Conservation (phyloP, 371 early-diverging fungal genomes). For the Apophysomyces variabilis region DNA sequence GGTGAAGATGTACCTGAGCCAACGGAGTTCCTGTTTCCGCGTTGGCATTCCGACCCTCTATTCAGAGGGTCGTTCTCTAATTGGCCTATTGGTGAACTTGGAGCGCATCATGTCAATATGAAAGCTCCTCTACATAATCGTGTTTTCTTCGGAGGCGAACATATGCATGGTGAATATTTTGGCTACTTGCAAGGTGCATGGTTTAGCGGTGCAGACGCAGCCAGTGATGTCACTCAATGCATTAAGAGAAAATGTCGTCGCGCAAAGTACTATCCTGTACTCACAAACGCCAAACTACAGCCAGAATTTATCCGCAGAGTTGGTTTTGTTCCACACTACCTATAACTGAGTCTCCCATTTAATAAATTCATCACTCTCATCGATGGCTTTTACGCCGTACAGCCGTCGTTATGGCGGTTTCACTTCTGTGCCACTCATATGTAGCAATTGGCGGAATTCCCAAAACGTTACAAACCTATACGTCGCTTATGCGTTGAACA, state of each 20-base stretch:
- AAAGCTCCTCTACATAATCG: constrained; percentile 43
- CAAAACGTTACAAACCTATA: too few relatives aligned
- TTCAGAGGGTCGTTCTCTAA: constrained; percentile 45
- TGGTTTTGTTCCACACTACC: not conserved
- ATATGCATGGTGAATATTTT: constrained; percentile 39
- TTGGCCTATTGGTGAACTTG: constrained; percentile 56
- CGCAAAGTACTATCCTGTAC: constrained; percentile 37
- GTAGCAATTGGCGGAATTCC: too few relatives aligned
- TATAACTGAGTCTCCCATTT: too few relatives aligned
- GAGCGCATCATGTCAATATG: constrained; percentile 50
- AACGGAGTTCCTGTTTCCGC: constrained; percentile 33
- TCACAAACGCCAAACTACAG: constrained; percentile 28
- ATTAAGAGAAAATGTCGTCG: constrained; percentile 31
- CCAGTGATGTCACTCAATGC: constrained; percentile 26
- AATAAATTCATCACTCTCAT: too few relatives aligned
- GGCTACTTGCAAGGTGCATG: constrained; percentile 56
- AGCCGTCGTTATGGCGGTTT: too few relatives aligned
- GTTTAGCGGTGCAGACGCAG: constrained; percentile 44
- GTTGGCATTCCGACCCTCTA: constrained; percentile 41
- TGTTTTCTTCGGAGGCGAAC: constrained; percentile 53
- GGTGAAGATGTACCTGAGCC: constrained; percentile 41
- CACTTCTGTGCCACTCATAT: too few relatives aligned
- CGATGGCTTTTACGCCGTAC: too few relatives aligned
- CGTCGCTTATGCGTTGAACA: too few relatives aligned
- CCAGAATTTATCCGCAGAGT: constrained; percentile 17